A percentile compares a stretch with the other conserved stretches of the same genome.
phyloP scores from a whole-genome alignment of 495 filamentous ascomycete species.

The Hypoxylon subgilvum region DNA sequence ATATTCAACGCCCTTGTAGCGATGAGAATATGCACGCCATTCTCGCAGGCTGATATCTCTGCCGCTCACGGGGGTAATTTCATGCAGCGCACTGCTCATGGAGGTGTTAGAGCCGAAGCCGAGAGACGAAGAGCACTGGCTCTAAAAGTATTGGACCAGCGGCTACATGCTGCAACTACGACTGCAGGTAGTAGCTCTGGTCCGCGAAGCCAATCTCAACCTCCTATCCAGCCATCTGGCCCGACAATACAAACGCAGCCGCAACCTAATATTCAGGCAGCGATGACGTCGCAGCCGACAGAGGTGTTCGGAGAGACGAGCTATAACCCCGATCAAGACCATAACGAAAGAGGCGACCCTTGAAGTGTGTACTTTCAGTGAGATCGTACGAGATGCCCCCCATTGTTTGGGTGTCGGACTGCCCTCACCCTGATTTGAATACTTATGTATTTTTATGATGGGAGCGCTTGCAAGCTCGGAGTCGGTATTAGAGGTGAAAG shows the following conservation, averaged over 20 bases:
- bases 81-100: constrained; percentile 64
- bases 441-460: constrained; percentile 24
- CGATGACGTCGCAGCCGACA: constrained; percentile 52
- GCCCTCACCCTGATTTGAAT: constrained; percentile 8
- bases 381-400: not conserved
- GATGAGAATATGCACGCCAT: constrained; percentile 79
- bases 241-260: constrained; percentile 58
- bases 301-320: constrained; percentile 70
- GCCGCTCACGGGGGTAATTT: constrained; percentile 62
- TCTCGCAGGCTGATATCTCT: constrained; percentile 82
- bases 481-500: constrained; percentile 24
- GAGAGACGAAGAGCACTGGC: constrained; percentile 88
- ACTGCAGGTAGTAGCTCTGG: constrained; percentile 55
- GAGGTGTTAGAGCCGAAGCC: constrained; percentile 85
- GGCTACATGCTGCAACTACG: constrained; percentile 84
- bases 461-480: constrained; percentile 26
- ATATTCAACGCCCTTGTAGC: constrained; percentile 77
- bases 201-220: constrained; percentile 48
- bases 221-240: constrained; percentile 48
- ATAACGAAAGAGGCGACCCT: constrained; percentile 46
- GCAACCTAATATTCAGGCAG: constrained; percentile 53
- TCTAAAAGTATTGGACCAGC: constrained; percentile 88
- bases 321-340: constrained; percentile 69
- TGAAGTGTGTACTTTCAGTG: constrained; percentile 12
- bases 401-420: constrained; percentile 10